Evolutionary conservation across 148 eudicot species (phyloP).

Genomic region (Rhododendron henanense): DNA sequence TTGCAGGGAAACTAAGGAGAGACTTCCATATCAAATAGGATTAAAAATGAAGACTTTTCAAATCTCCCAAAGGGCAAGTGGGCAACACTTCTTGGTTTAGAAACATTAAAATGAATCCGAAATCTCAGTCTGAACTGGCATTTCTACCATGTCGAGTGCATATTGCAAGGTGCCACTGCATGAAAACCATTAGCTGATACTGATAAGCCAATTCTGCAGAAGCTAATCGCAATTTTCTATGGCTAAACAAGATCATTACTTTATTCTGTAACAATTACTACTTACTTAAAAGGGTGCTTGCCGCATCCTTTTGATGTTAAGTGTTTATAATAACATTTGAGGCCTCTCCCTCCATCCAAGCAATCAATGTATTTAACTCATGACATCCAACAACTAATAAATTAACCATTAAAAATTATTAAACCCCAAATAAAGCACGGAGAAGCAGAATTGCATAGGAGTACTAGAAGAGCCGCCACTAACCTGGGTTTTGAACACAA

Average conservation of each 20-base stretch:
- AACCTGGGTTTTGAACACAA: slow-evolving; percentile 56
- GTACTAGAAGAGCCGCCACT: slow-evolving; percentile 7
- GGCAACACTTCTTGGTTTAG: not conserved
- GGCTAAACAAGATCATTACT: not conserved
- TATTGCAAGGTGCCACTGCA: not conserved
- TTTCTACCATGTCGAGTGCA: not conserved
- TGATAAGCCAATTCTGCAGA: not conserved
- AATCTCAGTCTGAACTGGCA: not conserved
- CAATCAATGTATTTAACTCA: not conserved
- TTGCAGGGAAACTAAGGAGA: not conserved
- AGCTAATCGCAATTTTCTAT: not conserved
- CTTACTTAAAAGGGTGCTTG: not conserved
- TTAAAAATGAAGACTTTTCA: not conserved
- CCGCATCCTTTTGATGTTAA: not conserved
- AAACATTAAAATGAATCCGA: not conserved
- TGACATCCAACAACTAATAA: not conserved
- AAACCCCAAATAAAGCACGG: not conserved
- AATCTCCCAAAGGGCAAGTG: not conserved
- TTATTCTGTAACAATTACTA: not conserved
- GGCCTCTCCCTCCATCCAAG: not conserved
- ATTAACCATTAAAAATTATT: not conserved
- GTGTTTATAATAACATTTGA: not conserved
- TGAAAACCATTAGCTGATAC: not conserved
- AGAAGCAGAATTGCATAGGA: slow-evolving; percentile 1
- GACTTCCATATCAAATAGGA: not conserved